Base-by-base conservation (phyloP, 140 eudicot species). In the Stevia rebaudiana region DNA sequence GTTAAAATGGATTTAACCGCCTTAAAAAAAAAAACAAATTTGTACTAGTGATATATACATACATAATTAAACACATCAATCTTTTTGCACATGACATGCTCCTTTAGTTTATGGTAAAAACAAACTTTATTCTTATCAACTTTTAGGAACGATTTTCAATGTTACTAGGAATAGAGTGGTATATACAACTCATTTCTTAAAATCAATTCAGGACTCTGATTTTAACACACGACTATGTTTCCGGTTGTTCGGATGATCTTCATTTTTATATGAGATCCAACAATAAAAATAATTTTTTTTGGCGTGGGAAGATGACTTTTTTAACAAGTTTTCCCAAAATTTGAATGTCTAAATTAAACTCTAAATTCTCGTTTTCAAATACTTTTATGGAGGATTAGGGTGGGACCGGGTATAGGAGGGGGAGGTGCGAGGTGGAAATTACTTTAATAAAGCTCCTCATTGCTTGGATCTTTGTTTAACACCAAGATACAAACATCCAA, bases 81-180 rank as follows among this genome's bases (percentile, higher is more conserved):
- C 52, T 42, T 72, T 63, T 19, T 55, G 66, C 48, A 72, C 71
- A 63, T 51, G 77, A 24, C 40, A 72, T 72, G 77, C 71, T 52
- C 59, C 57, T 63, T 72, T 63, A 30, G 39, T 70, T 63, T n/a
- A 61, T 11, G 22, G 58, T 63, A 40, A 73, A 54, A 43, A 9
- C 24, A 52, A 31, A 54, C 33, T 30, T 49, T 18, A 53, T 53
- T 72, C 63, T 13, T 23, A 15, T 41, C 1, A 19, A 54, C 54
- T 41, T 54, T 53, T 40, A 49, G 31, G 30, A 21, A 48, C 41
- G 51, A 48, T 8, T 69, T 70, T 60, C 10, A 23, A 3, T 13
- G 51, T 52, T 1, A 22, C 63, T 52, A 36, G 40, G 4, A 30
- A 43, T 21, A n/a, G 11, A 58, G 41, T 67, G 13, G 50, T 31